A percentile compares a stretch with the other conserved stretches of the same genome.
These are phyloP conservation scores for Xylaria venustula DNA, from an alignment of 495 filamentous ascomycete genomes.

Conservation along the genomic window DNA sequence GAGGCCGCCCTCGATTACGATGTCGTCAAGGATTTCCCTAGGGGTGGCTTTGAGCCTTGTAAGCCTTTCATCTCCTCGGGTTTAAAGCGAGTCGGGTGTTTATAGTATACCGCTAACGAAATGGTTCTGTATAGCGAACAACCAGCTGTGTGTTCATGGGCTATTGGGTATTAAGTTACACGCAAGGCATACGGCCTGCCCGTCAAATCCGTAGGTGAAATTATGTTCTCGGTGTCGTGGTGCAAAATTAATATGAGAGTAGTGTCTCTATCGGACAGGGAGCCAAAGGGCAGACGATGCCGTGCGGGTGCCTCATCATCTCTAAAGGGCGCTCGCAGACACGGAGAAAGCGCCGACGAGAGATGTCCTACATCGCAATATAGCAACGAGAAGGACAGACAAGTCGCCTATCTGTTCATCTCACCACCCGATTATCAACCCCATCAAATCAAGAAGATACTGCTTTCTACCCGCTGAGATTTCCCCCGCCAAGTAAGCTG, in stretches of 20 bases:
- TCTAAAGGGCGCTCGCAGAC: slow-evolving; percentile 4
- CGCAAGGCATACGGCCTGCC: slow-evolving; percentile 7
- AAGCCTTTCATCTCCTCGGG: background rate
- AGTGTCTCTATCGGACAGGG: background rate
- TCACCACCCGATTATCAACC: background rate
- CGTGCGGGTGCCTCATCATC: slow-evolving; percentile 13
- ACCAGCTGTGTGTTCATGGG: slow-evolving; percentile 21
- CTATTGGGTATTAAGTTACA: slow-evolving; percentile 14
- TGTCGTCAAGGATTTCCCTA: slow-evolving; percentile 16
- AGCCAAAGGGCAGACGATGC: slow-evolving; percentile 13
- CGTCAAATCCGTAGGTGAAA: slow-evolving; percentile 9
- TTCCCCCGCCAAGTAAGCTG: background rate
- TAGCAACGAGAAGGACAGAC: background rate
- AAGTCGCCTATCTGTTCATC: background rate
- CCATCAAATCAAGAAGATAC: background rate
- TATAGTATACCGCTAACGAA: background rate
- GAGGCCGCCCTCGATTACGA: slow-evolving; percentile 16
- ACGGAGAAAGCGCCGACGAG: background rate
- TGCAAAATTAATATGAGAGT: background rate
- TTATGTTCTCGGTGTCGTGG: background rate
- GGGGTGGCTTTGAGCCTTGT: slow-evolving; percentile 18
- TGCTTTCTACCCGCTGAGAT: background rate
- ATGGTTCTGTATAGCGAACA: slow-evolving; percentile 3
- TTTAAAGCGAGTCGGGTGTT: no score
- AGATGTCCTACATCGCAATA: slow-evolving; percentile 15